Evolutionary conservation across 2,329 filamentous ascomycete species (phyloP), one percentile per base, ranked within the genome.

Genomic region (Akanthomyces dipterigenus): DNA sequence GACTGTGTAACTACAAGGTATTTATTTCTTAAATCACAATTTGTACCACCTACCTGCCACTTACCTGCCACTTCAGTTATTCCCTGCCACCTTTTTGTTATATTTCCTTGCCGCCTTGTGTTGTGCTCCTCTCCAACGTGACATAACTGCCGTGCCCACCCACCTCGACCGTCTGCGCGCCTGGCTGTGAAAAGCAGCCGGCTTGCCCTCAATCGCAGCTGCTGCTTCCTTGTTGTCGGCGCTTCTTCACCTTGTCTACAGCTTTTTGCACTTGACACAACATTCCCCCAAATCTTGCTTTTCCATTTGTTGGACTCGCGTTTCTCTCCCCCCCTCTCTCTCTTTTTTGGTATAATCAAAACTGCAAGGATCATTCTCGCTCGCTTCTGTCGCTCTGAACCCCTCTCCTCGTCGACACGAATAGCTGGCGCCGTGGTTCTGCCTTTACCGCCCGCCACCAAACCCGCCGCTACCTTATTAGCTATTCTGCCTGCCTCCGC

Each of bases 401-500:
- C 38, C 22, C 18, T 45, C 28, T n/a, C 36, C 48, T 38, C 28
- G 18, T 26, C 28, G 26, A n/a, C 53, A 55, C 38, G 16, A 40
- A 56, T 36, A 36, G 20, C 54, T 34, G 24, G 40, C 31, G 9
- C 26, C 9, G 16, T 24, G 11, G 18, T 56, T 31, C 36, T 56
- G 22, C 42, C 56, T 38, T 60, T 60, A 60, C 46, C 56, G 55
- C 55, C 55, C 55, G 55, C 48, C 28, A 40, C 50, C 50, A 40
- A 54, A 31, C 46, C 46, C 46, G 26, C 28, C 22, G 26, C 14
- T 28, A n/a, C n/a, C n/a, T n/a, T n/a, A n/a, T n/a, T n/a, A 20
- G 36, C 31, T 55, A 43, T 49, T 49, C 26, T 50, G 48, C 48
- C 46, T 49, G 8, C 26, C 51, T 24, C 43, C 43, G 28, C 55